phyloP scores from a whole-genome alignment of 768 basidiomycete species.

The Rhodotorula babjevae region DNA sequence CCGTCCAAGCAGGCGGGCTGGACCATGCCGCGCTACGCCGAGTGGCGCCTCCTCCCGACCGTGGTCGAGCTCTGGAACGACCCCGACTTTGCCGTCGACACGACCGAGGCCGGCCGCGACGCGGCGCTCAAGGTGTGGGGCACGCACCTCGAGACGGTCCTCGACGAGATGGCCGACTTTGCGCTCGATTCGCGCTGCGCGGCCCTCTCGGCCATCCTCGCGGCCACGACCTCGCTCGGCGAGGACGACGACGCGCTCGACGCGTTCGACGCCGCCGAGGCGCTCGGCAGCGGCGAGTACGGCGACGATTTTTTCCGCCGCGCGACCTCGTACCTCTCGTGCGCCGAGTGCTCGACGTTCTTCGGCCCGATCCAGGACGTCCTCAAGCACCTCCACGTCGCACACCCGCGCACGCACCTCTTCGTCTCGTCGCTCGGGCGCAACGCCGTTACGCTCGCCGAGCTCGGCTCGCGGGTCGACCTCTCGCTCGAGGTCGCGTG shows the following conservation, averaged over 20 bases:
- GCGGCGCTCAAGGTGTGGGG: neutral
- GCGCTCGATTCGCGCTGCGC: neutral
- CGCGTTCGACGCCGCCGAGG: slow-evolving; percentile 66
- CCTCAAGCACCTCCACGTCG: neutral
- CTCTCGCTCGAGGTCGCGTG: slow-evolving; percentile 1
- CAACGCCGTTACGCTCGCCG: neutral
- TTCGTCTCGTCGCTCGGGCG: fast-evolving
- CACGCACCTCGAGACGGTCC: neutral
- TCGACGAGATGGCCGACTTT: neutral
- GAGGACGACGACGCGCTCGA: slow-evolving; percentile 54
- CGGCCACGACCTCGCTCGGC: slow-evolving; percentile 73
- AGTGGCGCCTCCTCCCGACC: neutral
- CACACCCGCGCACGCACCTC: neutral
- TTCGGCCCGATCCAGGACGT: neutral
- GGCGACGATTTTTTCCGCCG: slow-evolving; percentile 1
- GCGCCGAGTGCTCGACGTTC: neutral
- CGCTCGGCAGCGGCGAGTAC: slow-evolving; percentile 47
- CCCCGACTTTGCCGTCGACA: neutral
- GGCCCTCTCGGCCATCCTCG: slow-evolving; percentile 55
- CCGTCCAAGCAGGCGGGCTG: neutral
- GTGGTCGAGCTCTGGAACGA: neutral
- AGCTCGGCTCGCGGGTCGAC: neutral
- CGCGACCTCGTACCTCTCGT: neutral
- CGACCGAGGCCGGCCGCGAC: too few relatives aligned
- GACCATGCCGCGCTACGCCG: neutral